phyloP scores from a whole-genome alignment of 495 filamentous ascomycete genomes.

The Hapsidospora chrysogenum region DNA sequence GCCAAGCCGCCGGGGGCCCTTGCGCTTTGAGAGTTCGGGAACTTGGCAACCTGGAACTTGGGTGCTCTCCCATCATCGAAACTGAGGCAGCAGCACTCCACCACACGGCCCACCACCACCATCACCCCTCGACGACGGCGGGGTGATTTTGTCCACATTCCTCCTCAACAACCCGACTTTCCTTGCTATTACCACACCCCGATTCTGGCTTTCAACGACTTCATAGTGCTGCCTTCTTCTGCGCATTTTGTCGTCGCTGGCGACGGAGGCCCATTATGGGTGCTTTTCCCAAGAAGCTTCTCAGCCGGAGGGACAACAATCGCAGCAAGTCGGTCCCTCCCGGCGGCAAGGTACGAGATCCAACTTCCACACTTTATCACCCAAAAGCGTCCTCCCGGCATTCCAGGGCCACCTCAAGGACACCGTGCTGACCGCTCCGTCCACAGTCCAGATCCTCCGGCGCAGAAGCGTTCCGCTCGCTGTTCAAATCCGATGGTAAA shows the following conservation, averaged over 20 bases:
- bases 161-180: no score
- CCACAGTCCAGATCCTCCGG: slow-evolving; percentile 3
- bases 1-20: no score
- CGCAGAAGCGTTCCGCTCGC: slow-evolving; percentile 27
- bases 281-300: slow-evolving; percentile 32
- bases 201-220: not conserved
- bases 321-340: slow-evolving; percentile 24
- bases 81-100: no score
- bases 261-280: slow-evolving; percentile 7
- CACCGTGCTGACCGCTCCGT: not conserved
- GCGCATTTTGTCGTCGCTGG: not conserved
- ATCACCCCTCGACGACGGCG: no score
- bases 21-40: no score
- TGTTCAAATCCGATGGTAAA: slow-evolving; percentile 35
- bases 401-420: slow-evolving; percentile 7
- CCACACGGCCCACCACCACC: no score
- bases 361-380: slow-evolving; percentile 30
- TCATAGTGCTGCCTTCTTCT: not conserved
- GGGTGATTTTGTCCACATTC: no score
- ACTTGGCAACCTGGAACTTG: no score
- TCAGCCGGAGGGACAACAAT: slow-evolving; percentile 57
- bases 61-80: no score
- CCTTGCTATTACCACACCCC: not conserved
- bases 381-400: slow-evolving; percentile 4
- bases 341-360: slow-evolving; percentile 20